Evolutionary conservation across 306 rosid genomes (phyloP), one percentile per base, ranked within the genome.

Genomic region (Prunus kanzakura): DNA sequence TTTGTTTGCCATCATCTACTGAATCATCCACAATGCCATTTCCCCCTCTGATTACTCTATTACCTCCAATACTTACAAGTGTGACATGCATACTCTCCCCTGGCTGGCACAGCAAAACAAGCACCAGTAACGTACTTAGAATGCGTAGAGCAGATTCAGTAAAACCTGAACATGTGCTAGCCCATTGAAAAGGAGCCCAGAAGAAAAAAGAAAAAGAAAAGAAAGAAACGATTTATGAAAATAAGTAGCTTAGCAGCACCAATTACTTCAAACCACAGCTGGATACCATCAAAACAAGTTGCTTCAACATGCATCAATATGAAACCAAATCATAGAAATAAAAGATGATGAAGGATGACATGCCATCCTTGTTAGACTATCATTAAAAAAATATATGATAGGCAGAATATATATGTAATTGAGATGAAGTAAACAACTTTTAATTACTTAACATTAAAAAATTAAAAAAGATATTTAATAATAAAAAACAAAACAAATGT

Each of bases 61-160:
- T 82, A 45, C 97, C 97, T 70, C 94, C 94, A 76, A 92, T 89
- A 78, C 88, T 87, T 80, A 92, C 97, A 83, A 95, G 97, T 49
- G 47, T 13, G 57, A 90, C 93, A 52, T 89, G 79, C 82, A 88
- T 95, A 78, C 82, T 1, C 9, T 92, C 97, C 83, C 99, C 97
- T 12, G 98, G 97, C 98, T 92, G 84, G 78, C 70, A 69, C 80
- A 78, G 82, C 32, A 64, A 82, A 63, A 76, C 22, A 76, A 49
- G 76, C 76, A 71, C 69, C 60, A 15, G 61, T 82, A 57, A 84
- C 67, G 60, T 22, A 64, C 83, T 75, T 43, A 25, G 16, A 71
- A 79, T 69, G 63, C 55, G 56, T 30, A 65, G 61, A 72, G 58
- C 72, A 43, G 54, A 62, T 8, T 46, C 49, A 47, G 45, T 16